Evolutionary conservation across 2,329 filamentous ascomycete genomes (phyloP).

Genomic region (Xylariomycetidae sp.): DNA sequence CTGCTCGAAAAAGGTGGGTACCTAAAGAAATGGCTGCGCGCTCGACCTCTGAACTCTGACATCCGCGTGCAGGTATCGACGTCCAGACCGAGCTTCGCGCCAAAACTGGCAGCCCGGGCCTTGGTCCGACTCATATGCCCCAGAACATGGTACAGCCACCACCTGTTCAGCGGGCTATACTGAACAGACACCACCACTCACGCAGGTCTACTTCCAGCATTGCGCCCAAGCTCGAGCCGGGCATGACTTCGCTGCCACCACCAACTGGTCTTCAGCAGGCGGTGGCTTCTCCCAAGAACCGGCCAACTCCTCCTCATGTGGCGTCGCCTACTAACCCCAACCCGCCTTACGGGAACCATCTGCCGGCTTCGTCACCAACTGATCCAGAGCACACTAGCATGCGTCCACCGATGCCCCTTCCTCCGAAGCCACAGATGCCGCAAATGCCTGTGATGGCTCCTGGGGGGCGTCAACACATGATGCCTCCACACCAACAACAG

Average conservation of each 20-base stretch:
- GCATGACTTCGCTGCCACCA: constrained; percentile 38
- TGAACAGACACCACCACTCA: constrained; percentile 68
- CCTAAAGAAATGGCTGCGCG: not conserved
- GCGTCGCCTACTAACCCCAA: constrained; percentile 47
- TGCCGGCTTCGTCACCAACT: constrained; percentile 37
- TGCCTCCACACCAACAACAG: constrained; percentile 24
- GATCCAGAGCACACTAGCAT: constrained; percentile 43
- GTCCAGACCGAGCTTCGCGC: constrained; percentile 91
- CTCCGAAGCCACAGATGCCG: constrained; percentile 34
- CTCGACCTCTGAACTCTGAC: not conserved
- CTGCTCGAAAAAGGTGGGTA: constrained; percentile 83
- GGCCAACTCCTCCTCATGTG: constrained; percentile 73
- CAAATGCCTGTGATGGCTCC: constrained; percentile 30
- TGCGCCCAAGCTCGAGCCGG: constrained; percentile 65
- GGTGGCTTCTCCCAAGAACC: constrained; percentile 60
- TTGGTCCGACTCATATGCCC: constrained; percentile 62
- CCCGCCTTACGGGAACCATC: constrained; percentile 33
- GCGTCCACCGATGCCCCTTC: constrained; percentile 31
- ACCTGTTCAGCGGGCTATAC: constrained; percentile 71
- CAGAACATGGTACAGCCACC: constrained; percentile 67
- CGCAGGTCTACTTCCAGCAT: constrained; percentile 68
- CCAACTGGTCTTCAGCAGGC: constrained; percentile 46
- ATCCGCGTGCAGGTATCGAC: constrained; percentile 66
- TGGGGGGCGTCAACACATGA: constrained; percentile 30
- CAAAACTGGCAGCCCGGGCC: constrained; percentile 81